Evolutionary conservation across 1,284 basidiomycete species (phyloP).

Genomic region (Tylopilus sp.): DNA sequence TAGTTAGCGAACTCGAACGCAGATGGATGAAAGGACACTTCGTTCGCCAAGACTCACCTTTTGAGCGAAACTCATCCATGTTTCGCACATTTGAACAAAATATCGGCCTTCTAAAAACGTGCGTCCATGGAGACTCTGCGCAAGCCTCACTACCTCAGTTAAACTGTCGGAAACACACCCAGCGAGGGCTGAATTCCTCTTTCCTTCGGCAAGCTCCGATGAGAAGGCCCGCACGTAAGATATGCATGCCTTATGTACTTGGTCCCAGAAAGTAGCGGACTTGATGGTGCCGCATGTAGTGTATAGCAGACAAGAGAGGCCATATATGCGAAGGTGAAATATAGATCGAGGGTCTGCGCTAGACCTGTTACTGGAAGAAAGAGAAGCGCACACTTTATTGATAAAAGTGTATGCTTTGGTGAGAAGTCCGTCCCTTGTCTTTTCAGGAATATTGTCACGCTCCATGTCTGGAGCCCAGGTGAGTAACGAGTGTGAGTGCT

Average conservation of each 20-base stretch:
- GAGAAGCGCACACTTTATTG: constrained; percentile 41
- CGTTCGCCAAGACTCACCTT: constrained; percentile 34
- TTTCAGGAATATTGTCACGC: constrained; percentile 38
- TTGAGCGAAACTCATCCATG: constrained; percentile 54
- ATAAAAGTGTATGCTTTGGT: constrained; percentile 55
- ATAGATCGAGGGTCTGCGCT: constrained; percentile 24
- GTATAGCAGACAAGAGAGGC: constrained; percentile 43
- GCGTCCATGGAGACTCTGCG: constrained; percentile 27
- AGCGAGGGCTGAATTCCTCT: constrained; percentile 27
- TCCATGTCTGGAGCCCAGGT: constrained; percentile 49
- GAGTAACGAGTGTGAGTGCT: constrained; percentile 42
- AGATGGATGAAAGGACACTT: background rate
- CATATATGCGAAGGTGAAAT: constrained; percentile 50
- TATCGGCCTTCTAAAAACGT: constrained; percentile 45
- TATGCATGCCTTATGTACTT: constrained; percentile 51
- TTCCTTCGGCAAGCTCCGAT: constrained; percentile 29
- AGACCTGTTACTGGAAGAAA: constrained; percentile 17
- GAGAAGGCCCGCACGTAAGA: constrained; percentile 36
- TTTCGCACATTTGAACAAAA: constrained; percentile 63
- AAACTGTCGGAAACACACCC: constrained; percentile 41
- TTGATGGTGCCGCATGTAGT: constrained; percentile 44
- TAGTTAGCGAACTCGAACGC: background rate
- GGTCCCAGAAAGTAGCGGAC: constrained; percentile 59
- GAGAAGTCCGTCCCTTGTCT: constrained; percentile 54
- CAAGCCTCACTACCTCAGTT: constrained; percentile 41